These are phyloP conservation scores for Gloeophyllum trabeum DNA, from an alignment of 768 basidiomycete species.

Conservation along the genomic window DNA sequence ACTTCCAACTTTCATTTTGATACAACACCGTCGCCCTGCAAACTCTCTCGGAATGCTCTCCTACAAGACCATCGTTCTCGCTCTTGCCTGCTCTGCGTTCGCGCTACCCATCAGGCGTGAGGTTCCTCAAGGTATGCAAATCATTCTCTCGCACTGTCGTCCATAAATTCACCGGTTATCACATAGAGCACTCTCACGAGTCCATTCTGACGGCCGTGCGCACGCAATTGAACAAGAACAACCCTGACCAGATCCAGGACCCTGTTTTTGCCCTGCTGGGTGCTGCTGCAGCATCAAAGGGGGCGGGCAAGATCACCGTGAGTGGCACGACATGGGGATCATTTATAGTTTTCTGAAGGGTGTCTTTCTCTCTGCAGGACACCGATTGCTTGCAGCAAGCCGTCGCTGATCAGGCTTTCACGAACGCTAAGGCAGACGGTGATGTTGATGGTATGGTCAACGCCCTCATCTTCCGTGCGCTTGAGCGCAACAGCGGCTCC, in stretches of 20 bases:
- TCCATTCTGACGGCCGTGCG: conserved; percentile 40
- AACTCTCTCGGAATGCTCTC: conserved; percentile 23
- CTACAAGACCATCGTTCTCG: conserved; percentile 21
- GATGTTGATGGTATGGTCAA: conserved; percentile 44
- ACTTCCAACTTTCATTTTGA: conserved; percentile 11
- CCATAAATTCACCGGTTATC: conserved; percentile 1
- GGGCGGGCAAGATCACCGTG: conserved; percentile 43
- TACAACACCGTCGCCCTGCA: conserved; percentile 12
- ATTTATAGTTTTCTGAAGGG: neutral
- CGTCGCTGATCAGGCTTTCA: conserved; percentile 59
- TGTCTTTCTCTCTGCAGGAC: conserved; percentile 22
- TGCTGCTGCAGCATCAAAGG: conserved; percentile 46
- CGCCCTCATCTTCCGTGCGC: conserved; percentile 51
- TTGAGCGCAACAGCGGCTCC: conserved; percentile 53
- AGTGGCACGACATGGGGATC: too few species aligned
- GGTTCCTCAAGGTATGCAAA: conserved; percentile 44
- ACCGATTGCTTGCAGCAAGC: conserved; percentile 55
- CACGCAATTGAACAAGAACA: conserved; percentile 36
- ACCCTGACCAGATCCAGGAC: conserved; percentile 48
- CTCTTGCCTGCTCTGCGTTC: conserved; percentile 21
- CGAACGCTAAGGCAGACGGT: conserved; percentile 54
- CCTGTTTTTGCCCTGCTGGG: conserved; percentile 55
- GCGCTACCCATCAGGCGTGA: conserved; percentile 43
- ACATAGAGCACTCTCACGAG: conserved; percentile 55
- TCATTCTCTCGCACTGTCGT: neutral